Evolutionary conservation across 2,329 filamentous ascomycete species (phyloP), one percentile per base, ranked within the genome.

Genomic region (Colletotrichum destructivum): DNA sequence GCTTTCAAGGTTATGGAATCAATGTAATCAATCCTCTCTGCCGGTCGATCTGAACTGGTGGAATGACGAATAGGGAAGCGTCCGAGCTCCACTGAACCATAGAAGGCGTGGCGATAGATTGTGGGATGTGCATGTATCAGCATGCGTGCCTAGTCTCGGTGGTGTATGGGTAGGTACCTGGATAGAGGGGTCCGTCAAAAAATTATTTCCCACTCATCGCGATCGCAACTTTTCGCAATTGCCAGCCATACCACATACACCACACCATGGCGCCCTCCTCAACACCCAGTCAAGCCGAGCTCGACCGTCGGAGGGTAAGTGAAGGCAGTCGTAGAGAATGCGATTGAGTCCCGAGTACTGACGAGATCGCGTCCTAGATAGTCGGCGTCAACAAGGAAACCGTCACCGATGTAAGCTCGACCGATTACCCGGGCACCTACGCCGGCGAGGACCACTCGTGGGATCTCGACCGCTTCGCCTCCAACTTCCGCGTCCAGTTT

Each of bases 341-440:
- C 18, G 31, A 40, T 40, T 40, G 35, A 16, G 18, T 31, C 13
- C 35, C 26, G 54, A 74, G 55, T 69, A 49, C n/a, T 42, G 49
- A 69, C 69, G n/a, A 11, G 42, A n/a, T 66, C 59, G 61, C 21
- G 54, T 5, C 49, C 40, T 77, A 98, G 93, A 92, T 94, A 77
- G 92, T 99, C 78, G 91, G 92, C 76, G 91, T 99, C 84, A 94
- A 96, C 82, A 87, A 91, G 76, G 96, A 99, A 84, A 98, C 94
- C 26, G 93, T 99, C 78, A 93, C 93, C 76, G 91, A 98, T 84
- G 93, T 96, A 77, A 89, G 92, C 73, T 96, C 95, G 57, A 97
- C 92, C 77, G 96, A 98, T 80, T 98, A 96, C 81, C 97, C 97
- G 18, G 93, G 93, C 75, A 94, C 98, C 82, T 96, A 92, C 85